A percentile compares a stretch with the other conserved stretches of the same genome.
These are phyloP conservation scores for Mycena chlorophos DNA, from an alignment of 768 basidiomycete genomes.

Conservation along the genomic window DNA sequence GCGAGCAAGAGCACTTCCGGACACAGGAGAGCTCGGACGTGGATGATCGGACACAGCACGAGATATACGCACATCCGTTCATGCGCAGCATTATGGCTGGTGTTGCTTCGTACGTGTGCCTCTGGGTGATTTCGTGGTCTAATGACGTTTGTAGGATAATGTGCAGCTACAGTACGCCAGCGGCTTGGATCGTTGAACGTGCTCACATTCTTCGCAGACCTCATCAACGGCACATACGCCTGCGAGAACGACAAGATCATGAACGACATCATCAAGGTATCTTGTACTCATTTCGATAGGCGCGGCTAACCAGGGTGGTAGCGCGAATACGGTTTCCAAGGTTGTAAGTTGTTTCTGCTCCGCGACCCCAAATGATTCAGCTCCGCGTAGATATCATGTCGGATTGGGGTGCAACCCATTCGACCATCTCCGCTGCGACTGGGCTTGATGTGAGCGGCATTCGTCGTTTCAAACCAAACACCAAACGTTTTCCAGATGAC, in stretches of 20 bases:
- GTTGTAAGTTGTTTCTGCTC: conserved; percentile 43
- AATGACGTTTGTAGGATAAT: conserved; percentile 4
- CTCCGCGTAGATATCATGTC: conserved; percentile 57
- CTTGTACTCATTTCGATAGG: background rate
- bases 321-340: conserved; percentile 74
- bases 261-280: conserved; percentile 67
- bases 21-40: conserved; percentile 62
- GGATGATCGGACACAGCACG: conserved; percentile 78
- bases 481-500: conserved; percentile 50
- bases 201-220: conserved; percentile 42
- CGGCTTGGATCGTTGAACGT: background rate
- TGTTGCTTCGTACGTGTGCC: conserved; percentile 38
- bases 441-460: conserved; percentile 63
- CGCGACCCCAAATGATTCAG: background rate
- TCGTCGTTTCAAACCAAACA: conserved; percentile 1
- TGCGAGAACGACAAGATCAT: conserved; percentile 72
- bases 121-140: background rate
- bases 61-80: conserved; percentile 73
- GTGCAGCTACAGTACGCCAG: conserved; percentile 14
- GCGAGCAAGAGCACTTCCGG: conserved; percentile 69
- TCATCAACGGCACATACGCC: conserved; percentile 69
- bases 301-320: background rate
- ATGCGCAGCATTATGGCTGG: conserved; percentile 73
- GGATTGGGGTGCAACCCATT: conserved; percentile 64
- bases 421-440: conserved; percentile 57